phyloP scores from a whole-genome alignment of 2,329 filamentous ascomycete species.

The Penicillium nordicum region DNA sequence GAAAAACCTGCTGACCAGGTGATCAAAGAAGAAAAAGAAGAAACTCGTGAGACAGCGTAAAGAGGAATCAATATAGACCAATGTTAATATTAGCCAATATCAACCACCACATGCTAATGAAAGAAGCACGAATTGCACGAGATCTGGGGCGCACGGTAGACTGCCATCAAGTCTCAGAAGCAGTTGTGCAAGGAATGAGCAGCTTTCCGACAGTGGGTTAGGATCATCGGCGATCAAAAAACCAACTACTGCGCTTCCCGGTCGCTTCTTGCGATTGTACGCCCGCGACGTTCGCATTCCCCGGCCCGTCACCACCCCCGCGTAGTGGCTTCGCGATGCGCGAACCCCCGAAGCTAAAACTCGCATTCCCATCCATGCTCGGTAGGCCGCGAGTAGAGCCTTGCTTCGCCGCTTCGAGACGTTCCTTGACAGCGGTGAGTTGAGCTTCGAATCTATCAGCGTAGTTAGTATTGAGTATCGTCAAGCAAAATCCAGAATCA shows the following conservation, averaged over 20 bases:
- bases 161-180: conserved; percentile 15
- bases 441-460: conserved; percentile 84
- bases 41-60: conserved; percentile 24
- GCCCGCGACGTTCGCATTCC: conserved; percentile 33
- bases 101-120: conserved; percentile 19
- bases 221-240: conserved; percentile 46
- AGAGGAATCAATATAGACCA: conserved; percentile 10
- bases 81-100: background rate
- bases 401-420: conserved; percentile 89
- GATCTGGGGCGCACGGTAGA: conserved; percentile 15
- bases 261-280: conserved; percentile 66
- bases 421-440: conserved; percentile 94
- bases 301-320: conserved; percentile 44
- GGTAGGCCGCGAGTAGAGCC: conserved; percentile 82
- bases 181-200: conserved; percentile 16
- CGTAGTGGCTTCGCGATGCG: conserved; percentile 64
- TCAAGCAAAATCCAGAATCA: conserved; percentile 5
- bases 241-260: conserved; percentile 61
- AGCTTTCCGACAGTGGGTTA: conserved; percentile 8
- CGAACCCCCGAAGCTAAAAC: conserved; percentile 66
- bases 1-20: conserved; percentile 1
- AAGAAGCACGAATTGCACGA: conserved; percentile 20
- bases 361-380: conserved; percentile 60
- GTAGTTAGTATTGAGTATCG: conserved; percentile 12
- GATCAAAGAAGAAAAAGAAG: conserved; percentile 8